Conservation (phyloP, 345 rosid genomes). For the Mercurialis annua region DNA sequence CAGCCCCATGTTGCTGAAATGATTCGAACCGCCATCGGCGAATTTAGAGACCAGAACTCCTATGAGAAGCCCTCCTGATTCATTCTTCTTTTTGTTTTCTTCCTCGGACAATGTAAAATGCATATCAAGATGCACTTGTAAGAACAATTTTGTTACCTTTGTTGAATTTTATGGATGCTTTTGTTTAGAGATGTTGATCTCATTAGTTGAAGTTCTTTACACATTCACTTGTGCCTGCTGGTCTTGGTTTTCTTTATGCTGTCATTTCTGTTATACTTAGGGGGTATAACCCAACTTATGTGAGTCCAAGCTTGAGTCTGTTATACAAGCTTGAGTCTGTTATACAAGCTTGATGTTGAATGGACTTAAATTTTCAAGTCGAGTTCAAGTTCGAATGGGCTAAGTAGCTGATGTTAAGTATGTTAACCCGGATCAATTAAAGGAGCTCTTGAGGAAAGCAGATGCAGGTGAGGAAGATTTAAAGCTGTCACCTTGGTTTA, state of each 20-base stretch:
- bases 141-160: background rate
- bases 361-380: too few species aligned
- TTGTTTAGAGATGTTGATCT: background rate
- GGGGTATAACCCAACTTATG: too few species aligned
- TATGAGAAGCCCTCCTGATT: constrained; percentile 71
- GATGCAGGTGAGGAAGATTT: constrained; percentile 82
- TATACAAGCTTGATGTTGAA: too few species aligned
- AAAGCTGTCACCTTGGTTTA: constrained; percentile 93
- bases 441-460: constrained; percentile 79
- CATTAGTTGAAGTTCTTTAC: background rate
- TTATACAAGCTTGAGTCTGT: too few species aligned
- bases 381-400: too few species aligned
- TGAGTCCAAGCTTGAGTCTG: too few species aligned
- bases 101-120: background rate
- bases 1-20: constrained; percentile 63
- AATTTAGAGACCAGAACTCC: constrained; percentile 80
- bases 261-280: too few species aligned
- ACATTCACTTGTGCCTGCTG: background rate
- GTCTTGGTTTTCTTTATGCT: background rate
- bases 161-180: background rate
- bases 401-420: constrained; percentile 77
- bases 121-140: background rate
- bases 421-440: constrained; percentile 71
- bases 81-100: background rate
- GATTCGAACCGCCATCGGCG: constrained; percentile 70